Evolutionary conservation across 75 land plant species (phyloP), one percentile per base, ranked within the genome.

Genomic region (Picea glauca): DNA sequence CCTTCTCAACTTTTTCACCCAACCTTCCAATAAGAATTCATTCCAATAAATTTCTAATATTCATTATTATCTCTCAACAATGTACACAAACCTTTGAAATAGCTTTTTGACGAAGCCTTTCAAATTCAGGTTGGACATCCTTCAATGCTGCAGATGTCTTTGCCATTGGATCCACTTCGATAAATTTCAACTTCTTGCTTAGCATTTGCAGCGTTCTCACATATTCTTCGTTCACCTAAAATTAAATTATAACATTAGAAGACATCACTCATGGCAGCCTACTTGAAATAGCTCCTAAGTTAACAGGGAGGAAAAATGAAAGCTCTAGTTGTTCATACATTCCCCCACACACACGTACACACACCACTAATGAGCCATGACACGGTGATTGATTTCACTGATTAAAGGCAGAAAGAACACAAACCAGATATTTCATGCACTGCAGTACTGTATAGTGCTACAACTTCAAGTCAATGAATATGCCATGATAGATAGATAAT

Each of bases 181-280:
- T 84, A 83, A 88, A 95, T 72, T 91, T 90, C 72, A 98, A 72
- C 82, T 98, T 98, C 81, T 85, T 95, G 85, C 98, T 95, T 31
- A 98, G 79, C 30, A 84, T 78, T 82, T 93, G 93, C 73, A 98
- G 94, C 56, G 88, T 92, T 78, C 84, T 95, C 85, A 98, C 80
- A 78, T 90, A 98, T 79, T 98, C 99, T 78, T 98, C 99, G 84
- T 93, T 98, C n/a, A 98, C 96, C 99, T 98, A 89, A 26, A 79
- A 4, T 62, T 11, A 81, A 15, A 74, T 54, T 58, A 68, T 13
- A 58, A 73, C 50, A 26, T 33, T 56, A 20, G 9, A 7, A 58
- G 35, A 40, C 33, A 60, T 58, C 72, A 30, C 58, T 50, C 56
- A 50, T 1, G 56, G 11, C 56, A 50, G 56, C 56, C 11, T 50